These are phyloP conservation scores for Rhodotorula kratochvilovae DNA, from an alignment of 768 basidiomycete genomes.

Conservation along the genomic window DNA sequence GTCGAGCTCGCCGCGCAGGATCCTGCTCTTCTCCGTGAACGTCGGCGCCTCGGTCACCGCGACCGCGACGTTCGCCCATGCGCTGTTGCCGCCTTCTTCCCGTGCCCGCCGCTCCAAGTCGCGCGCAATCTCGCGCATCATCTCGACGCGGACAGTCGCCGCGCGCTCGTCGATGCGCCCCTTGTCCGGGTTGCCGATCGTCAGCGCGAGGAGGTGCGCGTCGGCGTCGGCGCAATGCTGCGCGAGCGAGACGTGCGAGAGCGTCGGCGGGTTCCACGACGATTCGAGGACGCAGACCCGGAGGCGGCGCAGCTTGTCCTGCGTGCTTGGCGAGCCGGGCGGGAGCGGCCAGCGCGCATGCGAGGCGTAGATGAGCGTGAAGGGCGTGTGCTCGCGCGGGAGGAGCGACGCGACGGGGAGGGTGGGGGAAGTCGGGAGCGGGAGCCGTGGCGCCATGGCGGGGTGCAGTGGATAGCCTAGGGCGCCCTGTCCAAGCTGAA, in stretches of 20 bases:
- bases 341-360: conserved; percentile 65
- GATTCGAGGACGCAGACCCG: conserved; percentile 77
- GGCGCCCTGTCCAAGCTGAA: too few species aligned
- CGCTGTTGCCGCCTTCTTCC: neutral
- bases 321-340: conserved; percentile 18
- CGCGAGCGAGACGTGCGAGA: conserved; percentile 74
- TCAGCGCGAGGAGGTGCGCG: conserved; percentile 71
- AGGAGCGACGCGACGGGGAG: conserved; percentile 14
- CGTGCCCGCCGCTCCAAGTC: conserved; percentile 44
- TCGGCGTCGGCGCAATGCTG: conserved; percentile 49
- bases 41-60: conserved; percentile 81
- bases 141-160: conserved; percentile 74
- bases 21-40: conserved; percentile 73
- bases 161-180: conserved; percentile 56
- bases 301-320: conserved; percentile 43
- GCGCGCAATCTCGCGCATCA: conserved; percentile 70
- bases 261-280: conserved; percentile 87
- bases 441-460: neutral
- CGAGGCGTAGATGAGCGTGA: conserved; percentile 56
- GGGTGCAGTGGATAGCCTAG: neutral
- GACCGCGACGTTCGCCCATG: conserved; percentile 59
- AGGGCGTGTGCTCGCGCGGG: neutral
- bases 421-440: conserved; percentile 15
- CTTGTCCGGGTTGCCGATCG: conserved; percentile 84
- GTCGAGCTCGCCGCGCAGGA: conserved; percentile 57